phyloP scores from a whole-genome alignment of 2,329 filamentous ascomycete genomes.

The Claviceps pazoutovae region DNA sequence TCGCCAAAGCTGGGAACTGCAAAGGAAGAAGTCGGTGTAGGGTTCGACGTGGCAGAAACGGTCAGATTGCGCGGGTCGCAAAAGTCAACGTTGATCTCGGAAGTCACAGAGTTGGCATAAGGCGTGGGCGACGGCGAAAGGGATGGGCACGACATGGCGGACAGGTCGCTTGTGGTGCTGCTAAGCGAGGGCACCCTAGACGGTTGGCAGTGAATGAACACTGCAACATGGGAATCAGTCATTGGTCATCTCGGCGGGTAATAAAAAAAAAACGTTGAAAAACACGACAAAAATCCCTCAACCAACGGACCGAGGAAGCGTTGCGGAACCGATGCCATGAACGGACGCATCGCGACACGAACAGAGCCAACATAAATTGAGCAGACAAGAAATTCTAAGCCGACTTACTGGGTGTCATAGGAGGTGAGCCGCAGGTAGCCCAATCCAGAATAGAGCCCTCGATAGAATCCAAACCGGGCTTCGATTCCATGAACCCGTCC shows the following conservation, averaged over 20 bases:
- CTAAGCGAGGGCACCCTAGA: constrained; percentile 44
- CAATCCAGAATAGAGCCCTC: constrained; percentile 69
- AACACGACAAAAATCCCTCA: background rate
- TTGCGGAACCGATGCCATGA: background rate
- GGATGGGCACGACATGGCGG: constrained; percentile 66
- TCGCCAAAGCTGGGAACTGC: constrained; percentile 51
- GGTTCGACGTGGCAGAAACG: constrained; percentile 42
- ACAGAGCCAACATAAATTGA: background rate
- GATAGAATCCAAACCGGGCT: constrained; percentile 57
- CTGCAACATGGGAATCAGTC: constrained; percentile 27
- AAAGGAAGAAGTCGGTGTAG: constrained; percentile 45
- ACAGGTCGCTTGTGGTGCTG: constrained; percentile 54
- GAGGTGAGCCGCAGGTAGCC: constrained; percentile 64
- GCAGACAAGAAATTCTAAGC: background rate
- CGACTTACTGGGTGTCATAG: constrained; percentile 77
- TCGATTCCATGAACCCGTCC: constrained; percentile 48
- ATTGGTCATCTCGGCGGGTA: constrained; percentile 7
- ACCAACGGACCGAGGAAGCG: background rate
- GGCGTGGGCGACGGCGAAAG: constrained; percentile 79
- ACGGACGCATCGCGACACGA: background rate
- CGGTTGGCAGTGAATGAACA: constrained; percentile 35
- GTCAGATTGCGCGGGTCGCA: constrained; percentile 87
- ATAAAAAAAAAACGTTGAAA: background rate
- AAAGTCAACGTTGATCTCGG: constrained; percentile 65
- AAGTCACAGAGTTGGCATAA: constrained; percentile 53